Base-by-base conservation (phyloP, 768 basidiomycete genomes). In the Aureoboletus auriporus region DNA sequence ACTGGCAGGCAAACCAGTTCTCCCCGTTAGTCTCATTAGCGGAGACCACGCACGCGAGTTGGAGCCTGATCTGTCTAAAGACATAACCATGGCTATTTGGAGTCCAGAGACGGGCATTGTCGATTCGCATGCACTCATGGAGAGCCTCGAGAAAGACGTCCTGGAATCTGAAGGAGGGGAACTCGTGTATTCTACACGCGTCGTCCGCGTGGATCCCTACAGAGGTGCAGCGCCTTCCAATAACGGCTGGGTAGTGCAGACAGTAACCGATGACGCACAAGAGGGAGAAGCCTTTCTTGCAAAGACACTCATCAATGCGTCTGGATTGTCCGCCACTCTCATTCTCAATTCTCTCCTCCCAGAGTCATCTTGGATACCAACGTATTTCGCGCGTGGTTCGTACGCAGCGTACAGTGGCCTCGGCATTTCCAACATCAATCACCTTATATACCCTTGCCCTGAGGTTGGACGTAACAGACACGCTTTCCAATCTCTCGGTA, bases 381-480 rank as follows among this genome's bases (percentile, higher is more conserved):
- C 90, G 71, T 91, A 81, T 63, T 93, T 82, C 56, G 90, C 81
- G 3, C 79, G 80, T 50, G 93, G 93, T 8, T 89, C 90, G 5
- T 98, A 97, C 61, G 86, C 91, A 28, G 81, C 84, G 4, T 98
- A 97, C 67, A 76, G 77, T 41, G 93, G 94, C 6, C 83, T 84
- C 0, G 93, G 92, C 1, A 73, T 86, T 36, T 68, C 75, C 12
- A 64, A 75, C 11, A 73, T 96, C 47, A 76, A 75, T 4, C 84
- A 83, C 55, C 79, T 99, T 50, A 82, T 99, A 60, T 97, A 99
- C 69, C 94, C 95, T 3, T 93, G 89, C 53, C 93, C 95, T 5
- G 75, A 81, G 45, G 78, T 75, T 9, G 79, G 77, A 8, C 71
- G 72, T 34, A 75, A 74, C 49, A 74, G 70, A 4, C 77, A 85